Conservation (phyloP, 1,284 basidiomycete genomes). For the Apiotrichum laibachii region DNA sequence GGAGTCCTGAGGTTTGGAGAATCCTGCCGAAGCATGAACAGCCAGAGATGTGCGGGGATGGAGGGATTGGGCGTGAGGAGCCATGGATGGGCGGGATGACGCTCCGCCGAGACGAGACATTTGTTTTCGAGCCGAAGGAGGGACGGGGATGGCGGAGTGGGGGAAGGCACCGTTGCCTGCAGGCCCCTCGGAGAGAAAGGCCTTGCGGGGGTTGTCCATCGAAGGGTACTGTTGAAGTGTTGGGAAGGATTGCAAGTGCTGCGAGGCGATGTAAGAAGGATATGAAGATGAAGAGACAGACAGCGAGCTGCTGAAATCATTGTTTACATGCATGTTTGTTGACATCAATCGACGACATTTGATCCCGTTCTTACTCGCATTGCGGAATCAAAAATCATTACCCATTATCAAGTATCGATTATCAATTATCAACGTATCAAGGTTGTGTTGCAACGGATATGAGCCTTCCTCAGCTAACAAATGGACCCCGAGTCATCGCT, state of each 20-base stretch:
- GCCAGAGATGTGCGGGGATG: constrained; percentile 1
- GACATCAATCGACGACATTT: background rate
- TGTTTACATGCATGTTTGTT: constrained; percentile 11
- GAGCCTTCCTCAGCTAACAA: no score
- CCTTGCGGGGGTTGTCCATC: constrained; percentile 59
- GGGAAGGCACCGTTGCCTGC: constrained; percentile 55
- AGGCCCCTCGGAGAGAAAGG: constrained; percentile 60
- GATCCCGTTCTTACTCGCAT: background rate
- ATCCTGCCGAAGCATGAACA: background rate
- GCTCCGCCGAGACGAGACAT: background rate
- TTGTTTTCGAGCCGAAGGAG: constrained; percentile 56
- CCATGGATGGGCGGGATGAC: constrained; percentile 54
- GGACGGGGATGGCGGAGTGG: constrained; percentile 47
- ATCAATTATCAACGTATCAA: no score
- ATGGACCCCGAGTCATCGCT: constrained; percentile 6
- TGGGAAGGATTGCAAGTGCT: background rate
- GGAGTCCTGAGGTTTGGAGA: background rate
- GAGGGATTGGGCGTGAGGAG: background rate
- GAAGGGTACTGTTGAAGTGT: constrained; percentile 11
- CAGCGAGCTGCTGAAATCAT: background rate
- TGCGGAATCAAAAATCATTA: no score
- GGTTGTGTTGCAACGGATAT: no score
- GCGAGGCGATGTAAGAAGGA: background rate
- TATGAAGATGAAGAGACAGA: background rate
- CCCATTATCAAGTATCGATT: no score